These are phyloP conservation scores for Gossypium davidsonii DNA, from an alignment of 441 rosid genomes.

Conservation along the genomic window DNA sequence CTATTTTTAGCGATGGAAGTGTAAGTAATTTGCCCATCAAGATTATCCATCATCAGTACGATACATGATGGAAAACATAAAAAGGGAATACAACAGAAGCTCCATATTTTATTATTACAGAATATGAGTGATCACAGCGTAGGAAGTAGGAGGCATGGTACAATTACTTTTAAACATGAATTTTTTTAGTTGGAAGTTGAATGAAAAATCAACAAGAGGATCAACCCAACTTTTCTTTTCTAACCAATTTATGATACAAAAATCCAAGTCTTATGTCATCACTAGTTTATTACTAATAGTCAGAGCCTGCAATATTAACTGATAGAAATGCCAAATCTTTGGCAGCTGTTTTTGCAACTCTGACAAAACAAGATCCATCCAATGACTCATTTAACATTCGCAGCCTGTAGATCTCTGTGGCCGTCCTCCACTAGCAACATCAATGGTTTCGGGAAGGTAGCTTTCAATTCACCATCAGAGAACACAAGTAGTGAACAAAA, in stretches of 20 bases:
- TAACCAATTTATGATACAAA: conserved; percentile 10
- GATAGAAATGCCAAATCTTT: background rate
- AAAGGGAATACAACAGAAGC: background rate
- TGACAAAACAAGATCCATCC: background rate
- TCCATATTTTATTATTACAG: background rate
- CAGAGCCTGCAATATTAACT: background rate
- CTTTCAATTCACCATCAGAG: conserved; percentile 25
- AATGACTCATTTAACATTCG: conserved; percentile 37
- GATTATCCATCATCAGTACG: background rate
- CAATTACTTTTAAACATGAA: background rate
- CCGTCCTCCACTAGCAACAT: conserved; percentile 48
- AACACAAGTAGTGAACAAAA: conserved; percentile 7
- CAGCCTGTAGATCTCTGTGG: conserved; percentile 63
- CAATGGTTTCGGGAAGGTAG: conserved; percentile 68
- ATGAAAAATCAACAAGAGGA: background rate
- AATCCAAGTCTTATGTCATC: background rate
- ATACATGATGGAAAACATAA: background rate
- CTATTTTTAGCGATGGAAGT: background rate
- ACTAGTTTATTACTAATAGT: conserved; percentile 1
- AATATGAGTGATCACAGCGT: background rate
- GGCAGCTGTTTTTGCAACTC: background rate
- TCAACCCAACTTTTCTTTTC: background rate
- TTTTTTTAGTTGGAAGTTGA: background rate
- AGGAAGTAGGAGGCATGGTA: background rate
- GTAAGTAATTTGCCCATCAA: background rate